phyloP scores from a whole-genome alignment of 2,329 filamentous ascomycete species.

The Cercospora citrullina region DNA sequence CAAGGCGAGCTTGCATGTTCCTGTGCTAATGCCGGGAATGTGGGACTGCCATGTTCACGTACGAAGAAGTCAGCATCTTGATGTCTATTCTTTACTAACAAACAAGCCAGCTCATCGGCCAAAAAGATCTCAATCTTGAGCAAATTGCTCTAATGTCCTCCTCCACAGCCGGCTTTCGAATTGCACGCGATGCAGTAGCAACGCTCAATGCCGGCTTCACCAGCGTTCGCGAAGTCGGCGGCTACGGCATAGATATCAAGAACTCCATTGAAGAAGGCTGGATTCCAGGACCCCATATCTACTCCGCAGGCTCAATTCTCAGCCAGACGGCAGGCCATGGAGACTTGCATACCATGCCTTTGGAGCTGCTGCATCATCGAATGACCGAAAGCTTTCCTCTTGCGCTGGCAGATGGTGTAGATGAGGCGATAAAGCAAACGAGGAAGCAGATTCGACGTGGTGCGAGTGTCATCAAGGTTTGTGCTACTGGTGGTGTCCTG shows the following conservation, averaged over 20 bases:
- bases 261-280: slow-evolving; percentile 48
- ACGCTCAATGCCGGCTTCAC: slow-evolving; percentile 54
- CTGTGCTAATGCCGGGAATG: slow-evolving; percentile 53
- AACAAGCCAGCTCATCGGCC: slow-evolving; percentile 19
- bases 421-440: slow-evolving; percentile 20
- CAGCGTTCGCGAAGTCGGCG: slow-evolving; percentile 53
- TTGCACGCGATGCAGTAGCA: slow-evolving; percentile 43
- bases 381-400: slow-evolving; percentile 37
- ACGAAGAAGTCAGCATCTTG: slow-evolving; percentile 37
- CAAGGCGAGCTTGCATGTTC: slow-evolving; percentile 34
- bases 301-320: slow-evolving; percentile 48
- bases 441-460: slow-evolving; percentile 21
- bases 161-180: slow-evolving; percentile 46
- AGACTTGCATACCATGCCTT: slow-evolving; percentile 46
- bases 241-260: slow-evolving; percentile 49
- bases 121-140: slow-evolving; percentile 15
- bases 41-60: slow-evolving; percentile 53
- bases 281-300: slow-evolving; percentile 53
- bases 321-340: slow-evolving; percentile 54
- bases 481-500: slow-evolving; percentile 39
- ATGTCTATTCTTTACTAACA: slow-evolving; percentile 25
- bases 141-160: slow-evolving; percentile 25
- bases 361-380: slow-evolving; percentile 38
- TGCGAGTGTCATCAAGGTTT: slow-evolving; percentile 28
- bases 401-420: slow-evolving; percentile 17